phyloP scores from a whole-genome alignment of 2,329 filamentous ascomycete species.

The Xylariaceae sp. region DNA sequence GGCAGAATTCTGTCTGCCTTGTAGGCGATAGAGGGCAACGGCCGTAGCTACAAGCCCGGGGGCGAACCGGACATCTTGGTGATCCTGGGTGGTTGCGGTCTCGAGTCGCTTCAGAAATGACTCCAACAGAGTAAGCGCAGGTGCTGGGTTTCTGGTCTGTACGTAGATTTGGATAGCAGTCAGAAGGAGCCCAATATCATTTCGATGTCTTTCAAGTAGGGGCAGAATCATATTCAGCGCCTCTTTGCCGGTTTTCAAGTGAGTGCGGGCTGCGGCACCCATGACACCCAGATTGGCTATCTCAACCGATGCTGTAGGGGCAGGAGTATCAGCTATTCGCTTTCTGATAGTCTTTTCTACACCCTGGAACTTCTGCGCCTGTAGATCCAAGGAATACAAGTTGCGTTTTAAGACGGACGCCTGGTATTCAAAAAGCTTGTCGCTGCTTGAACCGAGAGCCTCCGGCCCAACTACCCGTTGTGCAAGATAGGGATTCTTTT shows the following conservation, averaged over 20 bases:
- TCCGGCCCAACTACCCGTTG: conserved; percentile 54
- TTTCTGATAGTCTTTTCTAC: conserved; percentile 42
- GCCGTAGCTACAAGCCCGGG: conserved; percentile 77
- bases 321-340: conserved; percentile 25
- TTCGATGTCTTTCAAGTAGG: conserved; percentile 64
- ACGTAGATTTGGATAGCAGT: conserved; percentile 79
- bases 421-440: conserved; percentile 69
- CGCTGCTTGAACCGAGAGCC: conserved; percentile 43
- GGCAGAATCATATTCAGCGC: conserved; percentile 63
- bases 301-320: conserved; percentile 23
- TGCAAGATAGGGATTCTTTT: conserved; percentile 58
- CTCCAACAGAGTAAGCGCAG: conserved; percentile 70
- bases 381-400: conserved; percentile 54
- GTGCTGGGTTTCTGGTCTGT: conserved; percentile 59
- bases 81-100: conserved; percentile 43
- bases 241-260: conserved; percentile 54
- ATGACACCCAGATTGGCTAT: conserved; percentile 39
- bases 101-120: conserved; percentile 67
- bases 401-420: conserved; percentile 54
- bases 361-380: conserved; percentile 60
- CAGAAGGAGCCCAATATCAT: conserved; percentile 72
- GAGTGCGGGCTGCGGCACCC: conserved; percentile 66
- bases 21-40: conserved; percentile 69
- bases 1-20: conserved; percentile 65
- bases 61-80: conserved; percentile 67